Conservation (phyloP, 352 stramenopile genomes). For the Aphanomyces cochlioides region DNA sequence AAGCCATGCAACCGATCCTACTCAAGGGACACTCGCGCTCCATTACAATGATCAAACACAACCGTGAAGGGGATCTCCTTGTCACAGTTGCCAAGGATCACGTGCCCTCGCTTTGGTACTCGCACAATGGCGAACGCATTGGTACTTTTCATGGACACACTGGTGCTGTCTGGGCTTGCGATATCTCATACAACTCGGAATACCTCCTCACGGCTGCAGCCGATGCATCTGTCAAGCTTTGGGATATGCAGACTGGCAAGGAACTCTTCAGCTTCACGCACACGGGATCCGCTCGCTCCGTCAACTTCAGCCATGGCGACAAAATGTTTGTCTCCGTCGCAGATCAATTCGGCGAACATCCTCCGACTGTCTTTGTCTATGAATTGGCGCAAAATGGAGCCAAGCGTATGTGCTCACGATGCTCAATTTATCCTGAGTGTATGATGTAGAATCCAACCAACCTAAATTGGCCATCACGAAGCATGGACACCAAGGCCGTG, state of each 20-base stretch:
- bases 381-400: conserved; percentile 61
- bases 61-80: conserved; percentile 97
- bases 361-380: conserved; percentile 75
- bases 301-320: conserved; percentile 86
- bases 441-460: conserved; percentile 26
- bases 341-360: conserved; percentile 82
- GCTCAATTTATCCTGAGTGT: not conserved
- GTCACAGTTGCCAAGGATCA: conserved; percentile 97
- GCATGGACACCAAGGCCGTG: conserved; percentile 71
- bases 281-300: conserved; percentile 72
- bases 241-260: conserved; percentile 87
- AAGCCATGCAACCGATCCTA: conserved; percentile 95
- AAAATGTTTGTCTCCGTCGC: conserved; percentile 78
- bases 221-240: conserved; percentile 90
- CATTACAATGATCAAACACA: conserved; percentile 99
- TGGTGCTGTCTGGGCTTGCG: conserved; percentile 96
- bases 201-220: conserved; percentile 94
- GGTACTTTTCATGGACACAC: conserved; percentile 96
- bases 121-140: conserved; percentile 93
- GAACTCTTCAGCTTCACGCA: conserved; percentile 84
- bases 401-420: conserved; percentile 46
- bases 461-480: conserved; percentile 73
- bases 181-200: conserved; percentile 91
- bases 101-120: conserved; percentile 95
- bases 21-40: conserved; percentile 98